Evolutionary conservation across 495 filamentous ascomycete species (phyloP), one percentile per base, ranked within the genome.

Genomic region (Thermochaetoides thermophila): DNA sequence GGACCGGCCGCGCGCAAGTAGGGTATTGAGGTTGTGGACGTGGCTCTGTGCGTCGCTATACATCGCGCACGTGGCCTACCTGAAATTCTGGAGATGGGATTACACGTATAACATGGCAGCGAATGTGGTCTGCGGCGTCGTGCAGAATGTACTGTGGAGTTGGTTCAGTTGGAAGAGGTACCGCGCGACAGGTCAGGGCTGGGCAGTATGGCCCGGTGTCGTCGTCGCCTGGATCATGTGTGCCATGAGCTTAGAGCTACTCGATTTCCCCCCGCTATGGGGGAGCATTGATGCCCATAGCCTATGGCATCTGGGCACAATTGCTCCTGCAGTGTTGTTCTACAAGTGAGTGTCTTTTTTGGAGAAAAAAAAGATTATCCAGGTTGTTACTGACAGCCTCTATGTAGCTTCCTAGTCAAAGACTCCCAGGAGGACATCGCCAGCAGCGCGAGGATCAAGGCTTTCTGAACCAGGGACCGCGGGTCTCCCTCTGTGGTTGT

Each of bases 41-140:
- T 48, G 59, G 2, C 39, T 78, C 7, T 96, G 89, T 47, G 49
- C 74, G 16, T 32, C 56, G 2, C 55, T 92, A 24, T 97, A 89
- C 55, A 59, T 63, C 10, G 58, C 69, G 18, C 89, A 97, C 49
- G 78, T 91, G 32, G 68, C 63, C 37, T 97, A 94, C 52, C 68
- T 97, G 29, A 81, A 71, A 45, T 71, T 84, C 39, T 78, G 81
- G 69, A 64, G 64, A 17, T 97, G 89, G 84, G 80, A 95, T 50
- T 97, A 97, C 49, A 76, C 75, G 2, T 97, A 97, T 59, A 97
- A 97, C 46, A 97, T 96, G 86, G 71, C 74, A 2, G 91, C 85
- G 12, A 96, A 95, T 45, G 81, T 97, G 17, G 74, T 70, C 9
- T 68, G 81, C 16, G 89, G 89, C 0, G 64, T 81, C 29, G 51